These are phyloP conservation scores for Dendrobium huoshanense DNA, from an alignment of 106 monocot genomes.

Conservation along the genomic window DNA sequence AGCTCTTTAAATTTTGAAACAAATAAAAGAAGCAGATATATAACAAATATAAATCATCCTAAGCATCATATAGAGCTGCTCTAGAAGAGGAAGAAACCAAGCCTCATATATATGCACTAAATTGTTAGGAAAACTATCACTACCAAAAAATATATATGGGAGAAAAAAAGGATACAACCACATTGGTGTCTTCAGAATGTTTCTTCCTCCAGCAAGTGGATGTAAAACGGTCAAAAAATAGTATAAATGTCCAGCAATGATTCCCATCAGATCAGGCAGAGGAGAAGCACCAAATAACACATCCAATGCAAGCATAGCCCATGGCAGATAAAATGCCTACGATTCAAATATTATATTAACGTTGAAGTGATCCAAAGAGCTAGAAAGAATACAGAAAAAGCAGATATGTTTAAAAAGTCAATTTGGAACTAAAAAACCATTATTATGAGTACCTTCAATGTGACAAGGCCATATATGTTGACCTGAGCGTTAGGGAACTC, in stretches of 20 bases:
- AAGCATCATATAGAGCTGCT: too few relatives aligned
- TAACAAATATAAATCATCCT: too few relatives aligned
- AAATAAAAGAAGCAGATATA: too few relatives aligned
- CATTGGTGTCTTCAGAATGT: slow-evolving; percentile 67
- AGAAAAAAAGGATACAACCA: slow-evolving; percentile 92
- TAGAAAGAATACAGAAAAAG: not conserved
- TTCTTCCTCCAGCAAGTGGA: slow-evolving; percentile 69
- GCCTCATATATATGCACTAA: too few relatives aligned
- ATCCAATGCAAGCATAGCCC: slow-evolving; percentile 87
- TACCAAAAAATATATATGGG: not conserved
- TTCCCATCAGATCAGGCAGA: slow-evolving; percentile 74
- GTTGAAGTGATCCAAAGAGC: not conserved
- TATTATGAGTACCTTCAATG: slow-evolving; percentile 47
- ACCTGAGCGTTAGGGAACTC: slow-evolving; percentile 81
- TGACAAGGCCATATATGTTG: slow-evolving; percentile 83
- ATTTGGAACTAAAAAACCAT: not conserved
- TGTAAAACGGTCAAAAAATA: slow-evolving; percentile 84
- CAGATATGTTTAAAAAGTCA: too few relatives aligned
- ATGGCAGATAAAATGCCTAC: slow-evolving; percentile 93
- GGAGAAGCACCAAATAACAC: slow-evolving; percentile 79
- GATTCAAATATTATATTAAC: not conserved
- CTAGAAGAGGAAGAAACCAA: too few relatives aligned
- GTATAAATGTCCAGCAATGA: slow-evolving; percentile 83
- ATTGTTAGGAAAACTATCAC: too few relatives aligned
- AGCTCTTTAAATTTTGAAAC: too few relatives aligned